phyloP scores from a whole-genome alignment of 768 basidiomycete genomes.

The Fistulinella prunicolor region DNA sequence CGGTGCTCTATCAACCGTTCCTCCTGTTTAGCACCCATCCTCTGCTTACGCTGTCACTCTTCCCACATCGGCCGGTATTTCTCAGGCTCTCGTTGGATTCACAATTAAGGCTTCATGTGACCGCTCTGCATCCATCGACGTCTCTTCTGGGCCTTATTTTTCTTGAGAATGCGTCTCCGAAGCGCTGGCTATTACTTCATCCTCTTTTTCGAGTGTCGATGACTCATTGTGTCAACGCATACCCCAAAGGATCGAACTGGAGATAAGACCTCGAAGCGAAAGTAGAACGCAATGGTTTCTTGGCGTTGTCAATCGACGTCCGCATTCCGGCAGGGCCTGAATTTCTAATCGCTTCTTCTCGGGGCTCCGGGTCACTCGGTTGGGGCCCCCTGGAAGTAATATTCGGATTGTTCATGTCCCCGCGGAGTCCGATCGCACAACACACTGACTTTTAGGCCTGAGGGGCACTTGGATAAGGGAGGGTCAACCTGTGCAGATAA shows the following conservation, averaged over 20 bases:
- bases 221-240: conserved; percentile 3
- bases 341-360: conserved; percentile 42
- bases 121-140: conserved; percentile 34
- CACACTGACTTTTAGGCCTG: no score
- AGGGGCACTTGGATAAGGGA: no score
- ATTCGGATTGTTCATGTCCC: conserved; percentile 54
- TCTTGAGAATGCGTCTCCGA: conserved; percentile 6
- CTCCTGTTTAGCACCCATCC: conserved; percentile 41
- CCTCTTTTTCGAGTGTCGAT: conserved; percentile 15
- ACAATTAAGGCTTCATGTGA: conserved; percentile 45
- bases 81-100: conserved; percentile 68
- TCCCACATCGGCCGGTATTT: conserved; percentile 63
- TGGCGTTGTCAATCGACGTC: conserved; percentile 37
- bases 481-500: no score
- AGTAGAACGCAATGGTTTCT: conserved; percentile 34
- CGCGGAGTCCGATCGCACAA: conserved; percentile 29
- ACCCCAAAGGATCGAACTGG: background rate
- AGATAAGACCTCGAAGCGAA: conserved; percentile 21
- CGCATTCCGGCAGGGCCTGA: conserved; percentile 38
- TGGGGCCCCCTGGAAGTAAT: conserved; percentile 41
- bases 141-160: background rate
- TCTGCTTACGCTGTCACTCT: conserved; percentile 45
- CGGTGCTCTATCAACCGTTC: conserved; percentile 20
- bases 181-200: conserved; percentile 1
- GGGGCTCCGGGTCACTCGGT: conserved; percentile 36